A percentile compares a stretch with the other conserved stretches of the same genome.
Evolutionary conservation across 2,329 filamentous ascomycete species (phyloP).

Genomic region (Aureobasidium mangrovei): DNA sequence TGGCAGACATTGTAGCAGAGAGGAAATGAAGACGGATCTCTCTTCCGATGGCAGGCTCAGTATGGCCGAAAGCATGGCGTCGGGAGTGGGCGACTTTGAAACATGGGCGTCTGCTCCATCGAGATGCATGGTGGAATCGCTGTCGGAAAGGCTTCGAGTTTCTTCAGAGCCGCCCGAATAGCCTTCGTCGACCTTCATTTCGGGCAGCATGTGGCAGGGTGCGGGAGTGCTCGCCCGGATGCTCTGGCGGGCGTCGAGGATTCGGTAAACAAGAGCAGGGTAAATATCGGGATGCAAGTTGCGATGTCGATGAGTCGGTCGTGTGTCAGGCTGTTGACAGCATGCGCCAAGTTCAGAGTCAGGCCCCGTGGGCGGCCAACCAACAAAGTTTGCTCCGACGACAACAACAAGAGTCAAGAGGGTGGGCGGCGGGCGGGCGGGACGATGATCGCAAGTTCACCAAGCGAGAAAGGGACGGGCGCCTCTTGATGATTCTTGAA

Average conservation of each 20-base stretch:
- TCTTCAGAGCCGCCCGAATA: conserved; percentile 61
- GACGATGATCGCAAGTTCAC: background rate
- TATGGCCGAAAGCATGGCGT: conserved; percentile 6
- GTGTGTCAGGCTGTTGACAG: background rate
- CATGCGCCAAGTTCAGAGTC: background rate
- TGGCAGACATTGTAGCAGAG: conserved; percentile 10
- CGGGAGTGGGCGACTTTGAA: conserved; percentile 10
- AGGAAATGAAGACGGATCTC: conserved; percentile 14
- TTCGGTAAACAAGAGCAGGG: conserved; percentile 8
- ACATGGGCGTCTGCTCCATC: conserved; percentile 24
- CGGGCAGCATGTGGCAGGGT: background rate
- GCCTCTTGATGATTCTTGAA: conserved; percentile 3
- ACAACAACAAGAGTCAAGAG: background rate
- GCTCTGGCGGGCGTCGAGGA: background rate
- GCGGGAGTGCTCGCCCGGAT: background rate
- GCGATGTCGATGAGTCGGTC: background rate
- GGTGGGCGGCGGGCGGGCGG: background rate
- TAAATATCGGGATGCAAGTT: conserved; percentile 7
- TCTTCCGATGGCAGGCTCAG: conserved; percentile 16
- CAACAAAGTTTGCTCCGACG: conserved; percentile 1
- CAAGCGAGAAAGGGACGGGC: conserved; percentile 3
- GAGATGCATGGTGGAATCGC: conserved; percentile 32
- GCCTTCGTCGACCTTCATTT: conserved; percentile 61
- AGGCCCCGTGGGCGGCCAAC: conserved; percentile 5
- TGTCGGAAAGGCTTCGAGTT: conserved; percentile 41